Base-by-base conservation (phyloP, 257 asterid genomes). In the Marsdenia floribunda region DNA sequence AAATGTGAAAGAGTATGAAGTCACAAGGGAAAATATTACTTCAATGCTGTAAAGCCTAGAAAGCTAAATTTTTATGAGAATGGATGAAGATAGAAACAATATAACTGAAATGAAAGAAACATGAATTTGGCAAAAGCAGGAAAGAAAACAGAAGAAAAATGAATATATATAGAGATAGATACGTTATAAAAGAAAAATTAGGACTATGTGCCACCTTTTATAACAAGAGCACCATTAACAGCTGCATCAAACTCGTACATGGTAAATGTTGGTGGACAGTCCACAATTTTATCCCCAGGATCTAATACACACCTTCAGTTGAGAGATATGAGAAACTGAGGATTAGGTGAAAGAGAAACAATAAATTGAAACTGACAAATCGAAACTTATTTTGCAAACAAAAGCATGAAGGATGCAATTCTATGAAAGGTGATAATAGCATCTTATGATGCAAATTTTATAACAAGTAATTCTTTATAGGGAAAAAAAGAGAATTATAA, bases 191-290 rank as follows among this genome's bases (percentile, higher is more conserved):
- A 75, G 50, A 68, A 64, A 38, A 13, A 49, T 38, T 9, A 78
- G 73, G 44, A 54, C 55, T 47, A 22, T 24, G 49, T 58, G 24
- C 70, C 81, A 92, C 99, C 98, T 85, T 94, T 94, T 82, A 90
- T 73, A 73, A 94, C 96, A 83, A 67, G 82, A 77, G 98, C 99
- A 55, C 88, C 97, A 86, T 94, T 94, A 77, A 94, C 98, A 82
- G 91, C 92, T 72, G 99, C 99, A 84, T 94, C 99, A 87, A 94
- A 94, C 84, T 94, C 99, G 66, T 94, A 94, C 99, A 92, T 94
- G 3, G 97, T 88, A 82, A 94, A 94, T 49, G 99, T 94, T 73
- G 98, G 99, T 44, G 99, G 99, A 81, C 98, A 92, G 85, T 94
- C 99, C 81, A 94, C 82, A 80, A 92, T 94, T 81, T 89, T 92